Percentiles rank a stretch among this genome's conserved stretches.
phyloP scores from a whole-genome alignment of 768 basidiomycete genomes.

The Clavaria fumosa region DNA sequence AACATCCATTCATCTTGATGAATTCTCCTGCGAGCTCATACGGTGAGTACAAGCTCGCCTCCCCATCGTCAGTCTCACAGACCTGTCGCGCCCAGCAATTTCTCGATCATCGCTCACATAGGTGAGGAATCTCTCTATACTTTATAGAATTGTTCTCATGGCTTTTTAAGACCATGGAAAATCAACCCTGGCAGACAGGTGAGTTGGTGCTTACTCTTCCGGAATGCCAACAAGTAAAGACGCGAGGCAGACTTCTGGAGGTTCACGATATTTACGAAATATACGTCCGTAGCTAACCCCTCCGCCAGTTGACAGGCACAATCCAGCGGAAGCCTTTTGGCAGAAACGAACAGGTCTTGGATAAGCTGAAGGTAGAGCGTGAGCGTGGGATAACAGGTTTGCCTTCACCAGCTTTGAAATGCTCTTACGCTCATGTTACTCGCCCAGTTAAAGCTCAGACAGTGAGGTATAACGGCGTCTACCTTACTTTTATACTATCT shows the following conservation, averaged over 20 bases:
- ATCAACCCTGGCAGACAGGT: constrained; percentile 85
- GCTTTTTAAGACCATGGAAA: constrained; percentile 70
- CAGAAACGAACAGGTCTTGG: constrained; percentile 72
- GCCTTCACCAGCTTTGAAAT: no score
- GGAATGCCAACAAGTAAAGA: constrained; percentile 21
- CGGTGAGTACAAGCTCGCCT: constrained; percentile 30
- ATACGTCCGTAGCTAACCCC: constrained; percentile 2
- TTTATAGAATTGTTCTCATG: neutral
- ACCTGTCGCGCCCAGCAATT: constrained; percentile 41
- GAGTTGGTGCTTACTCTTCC: constrained; percentile 13
- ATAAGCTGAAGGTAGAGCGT: constrained; percentile 92
- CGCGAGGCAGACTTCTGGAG: constrained; percentile 63
- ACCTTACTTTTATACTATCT: no score
- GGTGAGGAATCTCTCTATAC: constrained; percentile 26
- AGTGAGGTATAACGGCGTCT: no score
- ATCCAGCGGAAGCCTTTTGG: constrained; percentile 51
- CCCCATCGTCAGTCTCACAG: no score
- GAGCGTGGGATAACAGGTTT: constrained; percentile 91
- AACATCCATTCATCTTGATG: constrained; percentile 35
- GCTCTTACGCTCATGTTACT: no score
- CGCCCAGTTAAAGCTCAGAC: constrained; percentile 80
- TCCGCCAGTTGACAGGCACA: constrained; percentile 67
- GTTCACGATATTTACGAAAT: constrained; percentile 4
- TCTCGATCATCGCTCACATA: constrained; percentile 95
- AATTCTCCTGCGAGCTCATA: constrained; percentile 52